These are phyloP conservation scores for Daedaleopsis nitida DNA, from an alignment of 768 basidiomycete species.

Conservation along the genomic window DNA sequence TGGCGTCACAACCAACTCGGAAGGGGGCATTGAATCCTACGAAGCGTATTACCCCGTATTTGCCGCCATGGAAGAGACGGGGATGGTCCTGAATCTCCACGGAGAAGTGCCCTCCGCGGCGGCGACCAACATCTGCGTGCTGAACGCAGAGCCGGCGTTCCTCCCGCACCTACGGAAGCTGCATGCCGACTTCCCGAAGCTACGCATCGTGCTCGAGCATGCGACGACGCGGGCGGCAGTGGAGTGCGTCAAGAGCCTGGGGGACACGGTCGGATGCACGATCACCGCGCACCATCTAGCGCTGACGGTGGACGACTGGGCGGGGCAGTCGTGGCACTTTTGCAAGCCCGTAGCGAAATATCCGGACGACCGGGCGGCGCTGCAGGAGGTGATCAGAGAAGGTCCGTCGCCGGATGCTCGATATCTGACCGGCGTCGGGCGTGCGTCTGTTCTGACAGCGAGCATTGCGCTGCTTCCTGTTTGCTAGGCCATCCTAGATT, in stretches of 20 bases:
- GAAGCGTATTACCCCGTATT: slow-evolving; percentile 93
- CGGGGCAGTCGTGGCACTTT: slow-evolving; percentile 92
- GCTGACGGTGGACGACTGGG: slow-evolving; percentile 95
- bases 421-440: not conserved
- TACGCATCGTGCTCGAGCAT: slow-evolving; percentile 96
- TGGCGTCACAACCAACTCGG: slow-evolving; percentile 97
- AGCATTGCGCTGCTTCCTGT: not conserved
- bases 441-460: slow-evolving; percentile 1
- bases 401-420: slow-evolving; percentile 44
- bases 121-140: slow-evolving; percentile 77
- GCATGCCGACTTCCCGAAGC: slow-evolving; percentile 79
- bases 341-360: slow-evolving; percentile 99
- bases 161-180: slow-evolving; percentile 84
- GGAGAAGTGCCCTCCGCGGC: slow-evolving; percentile 95
- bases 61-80: slow-evolving; percentile 88
- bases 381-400: slow-evolving; percentile 74
- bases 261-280: slow-evolving; percentile 86
- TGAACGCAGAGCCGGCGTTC: slow-evolving; percentile 92
- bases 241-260: slow-evolving; percentile 79
- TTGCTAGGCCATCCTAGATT: slow-evolving; percentile 83
- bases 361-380: slow-evolving; percentile 85
- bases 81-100: slow-evolving; percentile 95
- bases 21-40: slow-evolving; percentile 95
- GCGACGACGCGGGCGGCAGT: slow-evolving; percentile 93
- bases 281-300: slow-evolving; percentile 97